phyloP scores from a whole-genome alignment of 2,329 filamentous ascomycete genomes.

The Colletotrichum falcatum region DNA sequence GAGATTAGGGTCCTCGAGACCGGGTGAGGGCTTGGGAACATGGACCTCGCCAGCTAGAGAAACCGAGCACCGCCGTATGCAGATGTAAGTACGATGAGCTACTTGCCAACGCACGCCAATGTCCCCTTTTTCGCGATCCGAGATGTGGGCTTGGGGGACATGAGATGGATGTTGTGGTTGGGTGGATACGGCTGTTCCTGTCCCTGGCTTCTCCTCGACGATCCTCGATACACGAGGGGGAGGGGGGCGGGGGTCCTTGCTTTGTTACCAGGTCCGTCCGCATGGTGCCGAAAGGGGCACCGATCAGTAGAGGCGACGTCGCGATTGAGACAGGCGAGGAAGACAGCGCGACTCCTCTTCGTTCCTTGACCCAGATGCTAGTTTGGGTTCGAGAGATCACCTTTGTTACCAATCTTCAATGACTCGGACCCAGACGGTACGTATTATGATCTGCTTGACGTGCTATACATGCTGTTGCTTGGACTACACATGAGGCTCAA shows the following conservation, averaged over 20 bases:
- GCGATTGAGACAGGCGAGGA: background rate
- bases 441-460: background rate
- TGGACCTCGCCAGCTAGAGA: background rate
- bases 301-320: background rate
- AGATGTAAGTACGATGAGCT: background rate
- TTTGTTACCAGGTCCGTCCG: too few species aligned
- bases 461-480: background rate
- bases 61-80: background rate
- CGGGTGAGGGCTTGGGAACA: background rate
- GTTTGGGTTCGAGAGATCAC: background rate
- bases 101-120: background rate
- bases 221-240: background rate
- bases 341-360: too few species aligned
- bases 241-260: background rate
- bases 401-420: background rate
- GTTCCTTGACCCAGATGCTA: background rate
- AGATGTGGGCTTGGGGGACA: background rate
- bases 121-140: background rate
- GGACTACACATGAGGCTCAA: background rate
- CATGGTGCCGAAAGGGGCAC: background rate
- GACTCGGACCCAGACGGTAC: too few species aligned
- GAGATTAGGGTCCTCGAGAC: too few species aligned
- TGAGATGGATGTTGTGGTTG: background rate
- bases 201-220: background rate
- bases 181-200: background rate